A percentile compares a stretch with the other conserved stretches of the same genome.
Conservation (phyloP, 371 early-diverging fungal genomes). For the Mortierella sp. region DNA sequence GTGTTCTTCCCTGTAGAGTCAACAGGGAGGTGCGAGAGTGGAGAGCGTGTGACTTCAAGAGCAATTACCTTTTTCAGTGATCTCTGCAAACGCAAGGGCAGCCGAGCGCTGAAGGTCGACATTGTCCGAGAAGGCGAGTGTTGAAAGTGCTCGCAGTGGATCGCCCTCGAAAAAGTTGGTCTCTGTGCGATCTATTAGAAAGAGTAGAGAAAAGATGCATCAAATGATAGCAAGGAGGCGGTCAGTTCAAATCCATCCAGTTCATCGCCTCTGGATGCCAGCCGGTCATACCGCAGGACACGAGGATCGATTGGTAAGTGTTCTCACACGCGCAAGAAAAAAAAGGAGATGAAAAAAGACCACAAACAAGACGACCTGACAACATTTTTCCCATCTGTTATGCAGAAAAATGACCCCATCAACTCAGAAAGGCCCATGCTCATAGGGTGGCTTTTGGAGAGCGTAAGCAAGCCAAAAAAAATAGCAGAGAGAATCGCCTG, state of each 20-base stretch:
- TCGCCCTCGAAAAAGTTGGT: conserved; percentile 93
- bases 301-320: neutral
- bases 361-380: conserved; percentile 11
- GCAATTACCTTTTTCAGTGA: conserved; percentile 83
- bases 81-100: conserved; percentile 93
- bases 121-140: conserved; percentile 88
- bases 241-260: neutral
- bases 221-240: conserved; percentile 26
- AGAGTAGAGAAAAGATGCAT: neutral
- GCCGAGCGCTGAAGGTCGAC: conserved; percentile 91
- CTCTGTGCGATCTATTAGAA: conserved; percentile 74
- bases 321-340: neutral
- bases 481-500: neutral
- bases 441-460: neutral
- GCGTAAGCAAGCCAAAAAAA: neutral
- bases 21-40: neutral
- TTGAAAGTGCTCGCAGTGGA: conserved; percentile 85
- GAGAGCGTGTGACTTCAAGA: conserved; percentile 9
- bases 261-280: neutral
- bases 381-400: conserved; percentile 12
- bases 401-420: conserved; percentile 1
- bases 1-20: neutral
- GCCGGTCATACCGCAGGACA: conserved; percentile 5
- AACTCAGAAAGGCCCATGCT: neutral
- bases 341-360: neutral